Percentiles rank a stretch among this genome's conserved stretches.
Conservation (phyloP, 2,329 filamentous ascomycete species). For the Tolypocladium album region DNA sequence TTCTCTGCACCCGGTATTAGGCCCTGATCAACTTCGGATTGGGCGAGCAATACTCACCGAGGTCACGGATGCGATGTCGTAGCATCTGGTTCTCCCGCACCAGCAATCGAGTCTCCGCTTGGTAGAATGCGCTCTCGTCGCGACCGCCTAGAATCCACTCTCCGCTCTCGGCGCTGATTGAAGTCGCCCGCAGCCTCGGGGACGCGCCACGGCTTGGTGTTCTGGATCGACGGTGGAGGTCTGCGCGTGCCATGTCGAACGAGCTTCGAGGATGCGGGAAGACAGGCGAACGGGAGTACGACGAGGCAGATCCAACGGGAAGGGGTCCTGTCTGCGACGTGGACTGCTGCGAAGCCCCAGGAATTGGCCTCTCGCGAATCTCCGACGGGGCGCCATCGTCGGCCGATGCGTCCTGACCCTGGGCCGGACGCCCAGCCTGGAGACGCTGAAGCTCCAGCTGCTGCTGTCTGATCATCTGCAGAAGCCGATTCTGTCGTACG, state of each 20-base stretch:
- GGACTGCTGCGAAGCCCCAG: constrained; percentile 22
- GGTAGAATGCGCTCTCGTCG: constrained; percentile 70
- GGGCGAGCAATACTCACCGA: constrained; percentile 40
- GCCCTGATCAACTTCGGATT: not conserved
- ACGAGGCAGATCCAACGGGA: constrained; percentile 24
- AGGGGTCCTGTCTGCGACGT: constrained; percentile 20
- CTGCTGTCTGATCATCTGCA: constrained; percentile 67
- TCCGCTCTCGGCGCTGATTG: constrained; percentile 46
- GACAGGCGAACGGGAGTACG: constrained; percentile 40
- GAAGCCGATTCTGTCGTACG: constrained; percentile 52
- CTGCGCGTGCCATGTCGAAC: constrained; percentile 46
- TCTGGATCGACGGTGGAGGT: constrained; percentile 44
- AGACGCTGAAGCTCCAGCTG: constrained; percentile 59
- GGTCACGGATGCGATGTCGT: constrained; percentile 59
- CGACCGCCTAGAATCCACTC: constrained; percentile 54
- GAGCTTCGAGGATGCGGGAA: constrained; percentile 43
- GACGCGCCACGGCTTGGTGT: constrained; percentile 48
- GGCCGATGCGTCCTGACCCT: constrained; percentile 26
- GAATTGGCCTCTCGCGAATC: constrained; percentile 32
- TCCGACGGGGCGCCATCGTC: constrained; percentile 37
- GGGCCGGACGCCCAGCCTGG: constrained; percentile 31
- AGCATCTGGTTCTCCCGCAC: constrained; percentile 77
- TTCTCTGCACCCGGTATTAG: constrained; percentile 28
- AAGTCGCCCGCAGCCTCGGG: constrained; percentile 45
- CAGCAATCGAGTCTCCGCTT: constrained; percentile 71